Evolutionary conservation across 768 basidiomycete genomes (phyloP), one percentile per base, ranked within the genome.

Genomic region (Suillus placidus): DNA sequence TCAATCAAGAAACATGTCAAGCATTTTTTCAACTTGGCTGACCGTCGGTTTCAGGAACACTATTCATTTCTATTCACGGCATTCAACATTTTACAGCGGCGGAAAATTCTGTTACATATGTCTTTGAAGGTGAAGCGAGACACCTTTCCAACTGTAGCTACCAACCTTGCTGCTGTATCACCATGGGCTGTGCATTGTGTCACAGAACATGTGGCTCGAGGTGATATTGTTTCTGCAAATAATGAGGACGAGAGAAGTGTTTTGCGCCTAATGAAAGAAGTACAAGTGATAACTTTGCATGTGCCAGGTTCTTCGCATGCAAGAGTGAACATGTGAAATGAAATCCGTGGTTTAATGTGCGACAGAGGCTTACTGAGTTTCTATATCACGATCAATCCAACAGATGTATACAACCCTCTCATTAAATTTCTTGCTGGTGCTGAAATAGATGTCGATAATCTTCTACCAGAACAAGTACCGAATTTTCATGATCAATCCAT

Each of bases 341-440:
- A 83, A 66, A 81, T 82, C 26, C 57, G 74, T 3, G 73, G 58
- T 1, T 38, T 82, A 16, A 81, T 78, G 45, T 71, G 74, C 7
- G 66, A 72, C 1, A 65, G 75, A n/a, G 81, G 83, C 0, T 12
- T 80, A 1, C 82, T 81, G 6, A 77, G 68, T 30, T 80, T 84
- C 35, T 85, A 74, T 65, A 62, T 85, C 1, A 85, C 83, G 0
- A 75, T 83, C 5, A 84, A 84, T 71, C 83, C 83, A 26, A 76
- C 77, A 20, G 81, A 82, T 63, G 69, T 80, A 0, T 75, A 80
- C 42, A 81, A 79, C 69, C 82, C 81, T 1, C 2, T 84, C 3
- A 74, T 85, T 1, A 76, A 77, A 40, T 76, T 83, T 57, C 56
- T 84, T 0, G 72, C 74, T 1, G 81, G 83, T 0, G 35, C 32